Evolutionary conservation across 2,329 filamentous ascomycete species (phyloP), one percentile per base, ranked within the genome.

Genomic region (Alternaria sp.): DNA sequence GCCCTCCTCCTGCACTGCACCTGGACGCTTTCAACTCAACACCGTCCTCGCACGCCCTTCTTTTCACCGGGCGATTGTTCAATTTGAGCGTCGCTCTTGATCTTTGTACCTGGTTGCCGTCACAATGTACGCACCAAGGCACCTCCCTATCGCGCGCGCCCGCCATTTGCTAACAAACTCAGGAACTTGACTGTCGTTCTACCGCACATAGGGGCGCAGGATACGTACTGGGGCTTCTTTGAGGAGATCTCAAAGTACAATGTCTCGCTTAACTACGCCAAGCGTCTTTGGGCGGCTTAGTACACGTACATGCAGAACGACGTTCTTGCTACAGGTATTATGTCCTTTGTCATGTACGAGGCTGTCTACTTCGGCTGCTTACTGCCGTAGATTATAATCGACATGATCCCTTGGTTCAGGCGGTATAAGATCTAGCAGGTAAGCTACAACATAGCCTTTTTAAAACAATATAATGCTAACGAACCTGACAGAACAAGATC

Each of bases 221-320:
- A 84, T 63, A 85, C 85, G 46, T 90, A 89, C 78, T 88, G 86
- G 86, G 84, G 82, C 68, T 84, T 87, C 62, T 90, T 86, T 73
- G 83, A 87, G 58, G 84, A 88, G 69, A 85, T 90, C 63, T 84
- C 85, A 24, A 84, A 86, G 67, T 86, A 86, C 84, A 95, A 97
- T 85, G 86, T 96, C 57, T 86, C 93, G 68, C 88, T 99, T 74
- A 97, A 92, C 80, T 84, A 92, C 65, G 82, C 88, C 73, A 95
- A 99, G 84, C 89, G 89, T 75, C 83, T 97, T 67, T 99, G 95
- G 95, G 90, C 91, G 49, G 88, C 93, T 39, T 98, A 93, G 94
- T 99, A 99, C 79, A 86, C 94, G 14, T 99, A 89, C 85, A 97
- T 98, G 90, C 91, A 96, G 79, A 99, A 99, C 78, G 95, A 99